These are phyloP conservation scores for Chlamydomonas applanata DNA, from an alignment of 139 green algal species.

Conservation along the genomic window DNA sequence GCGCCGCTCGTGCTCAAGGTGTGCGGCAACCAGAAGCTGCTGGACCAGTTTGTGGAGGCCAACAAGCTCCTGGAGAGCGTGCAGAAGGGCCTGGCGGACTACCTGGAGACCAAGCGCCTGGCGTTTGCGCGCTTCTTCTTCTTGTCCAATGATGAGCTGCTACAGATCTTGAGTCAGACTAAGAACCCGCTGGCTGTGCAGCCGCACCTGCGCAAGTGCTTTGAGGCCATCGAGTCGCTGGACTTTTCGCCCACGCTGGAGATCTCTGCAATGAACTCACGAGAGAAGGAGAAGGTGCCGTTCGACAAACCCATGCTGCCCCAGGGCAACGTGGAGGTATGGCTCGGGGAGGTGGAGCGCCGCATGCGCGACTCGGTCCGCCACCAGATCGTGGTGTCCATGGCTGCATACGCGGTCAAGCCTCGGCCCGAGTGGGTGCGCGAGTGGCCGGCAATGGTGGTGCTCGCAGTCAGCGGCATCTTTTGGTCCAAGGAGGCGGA, in stretches of 20 bases:
- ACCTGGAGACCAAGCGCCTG: slow-evolving; percentile 78
- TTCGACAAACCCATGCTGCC: slow-evolving; percentile 67
- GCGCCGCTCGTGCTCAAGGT: slow-evolving; percentile 54
- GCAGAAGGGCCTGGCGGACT: slow-evolving; percentile 70
- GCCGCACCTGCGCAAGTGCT: slow-evolving; percentile 83
- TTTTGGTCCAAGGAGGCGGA: slow-evolving; percentile 69
- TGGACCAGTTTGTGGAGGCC: slow-evolving; percentile 62
- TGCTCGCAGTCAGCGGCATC: slow-evolving; percentile 64
- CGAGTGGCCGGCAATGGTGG: slow-evolving; percentile 79
- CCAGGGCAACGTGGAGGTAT: slow-evolving; percentile 64
- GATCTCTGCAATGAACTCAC: slow-evolving; percentile 73
- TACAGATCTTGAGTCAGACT: slow-evolving; percentile 74
- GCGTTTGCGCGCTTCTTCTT: slow-evolving; percentile 81
- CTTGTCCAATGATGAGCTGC: slow-evolving; percentile 82
- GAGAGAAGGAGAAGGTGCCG: slow-evolving; percentile 63
- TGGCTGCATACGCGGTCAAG: slow-evolving; percentile 30
- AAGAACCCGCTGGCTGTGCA: slow-evolving; percentile 77
- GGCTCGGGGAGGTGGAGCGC: slow-evolving; percentile 72
- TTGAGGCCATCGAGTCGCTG: slow-evolving; percentile 79
- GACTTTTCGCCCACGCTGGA: slow-evolving; percentile 68
- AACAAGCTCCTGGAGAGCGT: slow-evolving; percentile 72
- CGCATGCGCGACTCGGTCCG: slow-evolving; percentile 67
- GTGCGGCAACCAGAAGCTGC: slow-evolving; percentile 56
- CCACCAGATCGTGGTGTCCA: slow-evolving; percentile 40
- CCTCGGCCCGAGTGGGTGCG: slow-evolving; percentile 69